Evolutionary conservation across 306 rosid genomes (phyloP).

Genomic region (Quillaja saponaria): DNA sequence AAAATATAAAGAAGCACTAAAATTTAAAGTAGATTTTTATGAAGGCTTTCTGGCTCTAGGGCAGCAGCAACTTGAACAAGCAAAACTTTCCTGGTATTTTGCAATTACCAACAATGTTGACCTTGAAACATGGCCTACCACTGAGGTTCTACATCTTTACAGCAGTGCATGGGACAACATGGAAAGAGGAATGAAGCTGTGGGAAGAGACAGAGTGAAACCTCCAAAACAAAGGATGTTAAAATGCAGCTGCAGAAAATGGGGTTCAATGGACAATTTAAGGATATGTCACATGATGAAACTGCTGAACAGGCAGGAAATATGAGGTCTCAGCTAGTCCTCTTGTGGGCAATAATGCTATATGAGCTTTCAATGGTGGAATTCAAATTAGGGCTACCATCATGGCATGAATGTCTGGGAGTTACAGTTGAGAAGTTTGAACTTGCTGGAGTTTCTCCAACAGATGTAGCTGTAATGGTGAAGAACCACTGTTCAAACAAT

Average conservation of each 20-base stretch:
- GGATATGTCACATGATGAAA: constrained; percentile 53
- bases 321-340: constrained; percentile 81
- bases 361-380: constrained; percentile 80
- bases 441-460: constrained; percentile 86
- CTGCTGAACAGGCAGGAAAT: constrained; percentile 52
- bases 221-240: constrained; percentile 43
- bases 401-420: constrained; percentile 76
- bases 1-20: constrained; percentile 72
- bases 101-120: constrained; percentile 59
- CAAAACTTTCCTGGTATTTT: constrained; percentile 80
- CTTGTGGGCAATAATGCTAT: constrained; percentile 87
- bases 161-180: constrained; percentile 77
- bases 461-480: constrained; percentile 74
- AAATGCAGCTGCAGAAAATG: constrained; percentile 44
- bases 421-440: constrained; percentile 77
- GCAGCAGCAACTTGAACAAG: constrained; percentile 75
- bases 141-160: constrained; percentile 66
- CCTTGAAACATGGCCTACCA: constrained; percentile 51
- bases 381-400: constrained; percentile 65
- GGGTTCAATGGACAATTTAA: constrained; percentile 48
- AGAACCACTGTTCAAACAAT: constrained; percentile 79
- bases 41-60: constrained; percentile 85
- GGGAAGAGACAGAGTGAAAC: constrained; percentile 54
- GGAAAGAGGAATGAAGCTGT: constrained; percentile 79
- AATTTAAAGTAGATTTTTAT: constrained; percentile 70